Percentiles rank a stretch among this genome's conserved stretches.
These are phyloP conservation scores for Chaetomium olivaceum DNA, from an alignment of 2,329 filamentous ascomycete species.

Conservation along the genomic window DNA sequence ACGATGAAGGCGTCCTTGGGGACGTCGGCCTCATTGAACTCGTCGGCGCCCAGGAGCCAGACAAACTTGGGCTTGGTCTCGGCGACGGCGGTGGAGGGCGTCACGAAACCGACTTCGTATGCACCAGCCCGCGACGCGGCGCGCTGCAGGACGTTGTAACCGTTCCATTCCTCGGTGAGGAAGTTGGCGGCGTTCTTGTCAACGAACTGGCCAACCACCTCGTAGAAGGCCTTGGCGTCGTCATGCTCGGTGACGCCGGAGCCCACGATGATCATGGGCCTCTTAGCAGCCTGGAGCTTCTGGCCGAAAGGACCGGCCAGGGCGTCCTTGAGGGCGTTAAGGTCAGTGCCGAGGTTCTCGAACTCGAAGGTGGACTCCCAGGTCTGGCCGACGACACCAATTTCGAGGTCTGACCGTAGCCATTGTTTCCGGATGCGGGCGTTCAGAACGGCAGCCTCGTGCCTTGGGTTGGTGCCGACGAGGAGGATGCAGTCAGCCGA, in stretches of 20 bases:
- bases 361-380: conserved; percentile 97
- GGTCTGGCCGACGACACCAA: conserved; percentile 85
- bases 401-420: conserved; percentile 89
- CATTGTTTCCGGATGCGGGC: conserved; percentile 97
- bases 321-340: conserved; percentile 78
- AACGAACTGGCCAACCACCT: conserved; percentile 84
- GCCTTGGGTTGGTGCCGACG: conserved; percentile 90
- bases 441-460: conserved; percentile 93
- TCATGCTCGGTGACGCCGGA: conserved; percentile 87
- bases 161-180: conserved; percentile 88
- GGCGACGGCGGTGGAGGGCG: conserved; percentile 77
- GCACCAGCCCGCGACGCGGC: conserved; percentile 89
- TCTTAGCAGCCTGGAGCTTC: conserved; percentile 83
- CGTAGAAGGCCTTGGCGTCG: conserved; percentile 91
- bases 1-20: conserved; percentile 95
- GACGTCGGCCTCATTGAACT: conserved; percentile 80
- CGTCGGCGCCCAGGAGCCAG: conserved; percentile 95
- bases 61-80: conserved; percentile 89
- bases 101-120: conserved; percentile 93
- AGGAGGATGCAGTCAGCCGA: conserved; percentile 90
- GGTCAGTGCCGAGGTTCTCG: conserved; percentile 81
- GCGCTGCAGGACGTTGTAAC: conserved; percentile 94
- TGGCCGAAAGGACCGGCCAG: conserved; percentile 88
- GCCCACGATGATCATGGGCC: conserved; percentile 94
- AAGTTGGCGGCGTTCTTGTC: conserved; percentile 93